phyloP scores from a whole-genome alignment of 441 rosid genomes.

The Viola pubescens region DNA sequence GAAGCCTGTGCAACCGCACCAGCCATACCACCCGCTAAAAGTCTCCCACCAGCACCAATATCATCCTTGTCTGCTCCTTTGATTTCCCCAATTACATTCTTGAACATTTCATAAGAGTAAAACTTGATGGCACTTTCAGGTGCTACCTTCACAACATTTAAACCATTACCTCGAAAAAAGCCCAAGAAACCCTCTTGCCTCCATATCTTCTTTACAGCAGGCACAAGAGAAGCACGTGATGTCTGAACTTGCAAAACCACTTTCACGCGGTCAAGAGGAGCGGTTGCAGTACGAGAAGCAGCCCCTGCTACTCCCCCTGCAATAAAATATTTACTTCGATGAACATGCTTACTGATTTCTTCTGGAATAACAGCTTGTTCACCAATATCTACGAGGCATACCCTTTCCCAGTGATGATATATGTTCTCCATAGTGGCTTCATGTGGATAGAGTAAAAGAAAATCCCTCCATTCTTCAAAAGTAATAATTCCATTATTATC shows the following conservation, averaged over 20 bases:
- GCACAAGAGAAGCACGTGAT: constrained; percentile 37
- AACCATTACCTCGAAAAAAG: constrained; percentile 89
- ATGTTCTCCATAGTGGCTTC: constrained; percentile 89
- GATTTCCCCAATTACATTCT: constrained; percentile 42
- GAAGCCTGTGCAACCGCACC: constrained; percentile 91
- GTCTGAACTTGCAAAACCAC: constrained; percentile 91
- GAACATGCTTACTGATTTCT: constrained; percentile 82
- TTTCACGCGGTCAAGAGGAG: constrained; percentile 87
- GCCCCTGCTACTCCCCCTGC: constrained; percentile 99
- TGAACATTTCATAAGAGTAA: constrained; percentile 75
- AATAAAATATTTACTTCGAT: constrained; percentile 61
- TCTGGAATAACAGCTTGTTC: constrained; percentile 92
- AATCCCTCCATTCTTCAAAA: constrained; percentile 98
- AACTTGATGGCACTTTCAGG: constrained; percentile 98
- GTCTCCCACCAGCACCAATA: constrained; percentile 65
- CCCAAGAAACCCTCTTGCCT: constrained; percentile 66
- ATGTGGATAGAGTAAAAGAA: constrained; percentile 83
- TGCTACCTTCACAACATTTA: constrained; percentile 88
- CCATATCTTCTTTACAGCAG: constrained; percentile 67
- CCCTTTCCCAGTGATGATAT: constrained; percentile 87
- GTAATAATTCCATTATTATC: constrained; percentile 91
- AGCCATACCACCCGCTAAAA: constrained; percentile 85
- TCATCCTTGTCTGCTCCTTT: constrained; percentile 46
- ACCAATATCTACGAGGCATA: constrained; percentile 87
- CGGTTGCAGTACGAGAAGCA: constrained; percentile 91